A percentile compares a stretch with the other conserved stretches of the same genome.
phyloP scores from a whole-genome alignment of 202 grass and related monocot species.

The Panicum hallii region DNA sequence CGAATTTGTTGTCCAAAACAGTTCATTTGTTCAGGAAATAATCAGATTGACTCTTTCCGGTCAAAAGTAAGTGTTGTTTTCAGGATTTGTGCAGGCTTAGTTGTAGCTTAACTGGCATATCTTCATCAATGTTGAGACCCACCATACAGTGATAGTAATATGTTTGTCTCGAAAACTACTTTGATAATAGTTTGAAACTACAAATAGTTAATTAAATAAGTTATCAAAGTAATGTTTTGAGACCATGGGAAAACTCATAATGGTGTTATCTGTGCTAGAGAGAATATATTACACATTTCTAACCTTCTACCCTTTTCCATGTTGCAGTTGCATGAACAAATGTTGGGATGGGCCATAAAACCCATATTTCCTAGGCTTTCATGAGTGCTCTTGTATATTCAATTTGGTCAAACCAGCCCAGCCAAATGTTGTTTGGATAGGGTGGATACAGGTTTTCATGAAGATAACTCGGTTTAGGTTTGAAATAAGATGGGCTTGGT shows the following conservation, averaged over 20 bases:
- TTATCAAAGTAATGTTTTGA: background rate
- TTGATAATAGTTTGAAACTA: background rate
- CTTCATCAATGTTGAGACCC: background rate
- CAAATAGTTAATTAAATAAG: background rate
- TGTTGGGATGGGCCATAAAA: background rate
- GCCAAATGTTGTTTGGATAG: conserved; percentile 4
- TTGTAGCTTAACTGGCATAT: background rate
- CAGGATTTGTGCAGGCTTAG: background rate
- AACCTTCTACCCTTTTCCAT: background rate
- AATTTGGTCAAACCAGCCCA: background rate
- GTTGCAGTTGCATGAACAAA: background rate
- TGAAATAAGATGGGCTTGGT: background rate
- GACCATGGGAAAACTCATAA: background rate
- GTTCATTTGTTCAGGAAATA: background rate
- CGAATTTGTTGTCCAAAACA: conserved; percentile 14
- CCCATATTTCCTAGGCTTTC: background rate
- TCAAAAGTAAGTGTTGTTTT: background rate
- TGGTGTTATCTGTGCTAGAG: background rate
- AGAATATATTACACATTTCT: background rate
- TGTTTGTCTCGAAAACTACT: background rate
- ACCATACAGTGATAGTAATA: background rate
- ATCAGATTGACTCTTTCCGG: background rate
- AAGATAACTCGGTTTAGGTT: background rate
- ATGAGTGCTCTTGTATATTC: background rate
- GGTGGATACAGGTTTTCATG: background rate